phyloP scores from a whole-genome alignment of 345 rosid genomes.

The Melaleuca alternifolia region DNA sequence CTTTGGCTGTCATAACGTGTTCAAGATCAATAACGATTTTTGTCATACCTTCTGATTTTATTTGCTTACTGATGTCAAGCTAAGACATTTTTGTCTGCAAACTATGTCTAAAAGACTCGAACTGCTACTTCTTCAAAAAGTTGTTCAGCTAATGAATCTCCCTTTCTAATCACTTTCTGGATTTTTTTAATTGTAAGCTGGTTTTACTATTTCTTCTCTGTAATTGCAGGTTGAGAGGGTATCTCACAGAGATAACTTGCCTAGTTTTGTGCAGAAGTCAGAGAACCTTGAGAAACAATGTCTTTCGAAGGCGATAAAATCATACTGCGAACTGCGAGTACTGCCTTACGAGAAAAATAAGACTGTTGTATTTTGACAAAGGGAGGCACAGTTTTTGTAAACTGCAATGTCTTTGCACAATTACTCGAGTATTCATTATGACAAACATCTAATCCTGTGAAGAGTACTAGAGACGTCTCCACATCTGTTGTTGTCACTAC shows the following conservation, averaged over 20 bases:
- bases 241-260: constrained; percentile 77
- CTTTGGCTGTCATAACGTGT: neutral
- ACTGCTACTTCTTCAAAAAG: neutral
- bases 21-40: neutral
- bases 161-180: neutral
- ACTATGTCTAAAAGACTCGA: neutral
- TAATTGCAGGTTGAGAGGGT: constrained; percentile 85
- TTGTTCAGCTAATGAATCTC: neutral
- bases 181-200: neutral
- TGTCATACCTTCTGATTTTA: neutral
- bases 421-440: neutral
- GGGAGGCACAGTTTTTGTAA: neutral
- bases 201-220: neutral
- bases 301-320: constrained; percentile 66
- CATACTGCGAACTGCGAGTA: constrained; percentile 82
- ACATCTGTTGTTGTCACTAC: neutral
- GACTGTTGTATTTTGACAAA: constrained; percentile 63
- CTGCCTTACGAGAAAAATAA: constrained; percentile 57
- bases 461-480: neutral
- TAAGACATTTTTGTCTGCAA: neutral
- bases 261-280: constrained; percentile 77
- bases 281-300: constrained; percentile 91
- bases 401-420: neutral
- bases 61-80: neutral
- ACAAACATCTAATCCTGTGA: neutral